Evolutionary conservation across 2,329 filamentous ascomycete species (phyloP), one percentile per base, ranked within the genome.

Genomic region (Pestalotiopsis sp.): DNA sequence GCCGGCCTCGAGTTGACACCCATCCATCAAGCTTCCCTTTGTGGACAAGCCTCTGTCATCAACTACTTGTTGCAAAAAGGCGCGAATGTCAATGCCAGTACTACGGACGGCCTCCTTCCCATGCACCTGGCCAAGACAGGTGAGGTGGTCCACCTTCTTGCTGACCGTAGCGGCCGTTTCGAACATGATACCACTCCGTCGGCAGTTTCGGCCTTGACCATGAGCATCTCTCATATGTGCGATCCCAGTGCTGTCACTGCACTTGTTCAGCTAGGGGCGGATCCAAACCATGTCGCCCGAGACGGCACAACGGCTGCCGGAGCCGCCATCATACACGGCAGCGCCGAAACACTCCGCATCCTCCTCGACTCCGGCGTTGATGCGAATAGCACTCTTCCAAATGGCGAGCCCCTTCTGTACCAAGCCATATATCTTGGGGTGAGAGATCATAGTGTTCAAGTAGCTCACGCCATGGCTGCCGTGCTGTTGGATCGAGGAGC

Each of bases 1-100:
- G 31, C 31, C 31, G 59, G 59, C 31, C 59, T 62, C 59, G 59
- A 39, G 23, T 62, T 62, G 31, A 62, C 59, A 20, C 59, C 59
- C 59, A 62, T 62, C 59, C 59, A 62, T 31, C 59, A 62, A 62
- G 59, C 59, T 62, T 23, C 59, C 31, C 59, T 62, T 39, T 62
- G 27, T 31, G 59, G 59, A 14, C 59, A 62, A 1, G 20, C 59
- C 25, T 39, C 59, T 62, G 59, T 62, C 59, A 39, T 62, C 59
- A 31, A 62, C 59, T 62, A 62, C 36, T 39, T 69, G 59, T 45
- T 67, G 11, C 20, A 67, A 38, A 67, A 62, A 65, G 71, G 70
- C 68, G 72, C 66, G 71, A 69, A 71, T 70, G 72, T 70, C 68
- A 72, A 72, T 68, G 64, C 59, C 59, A 62, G 59, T 31, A 62